Conservation (phyloP, 2,329 filamentous ascomycete species). For the Xylaria sp. region DNA sequence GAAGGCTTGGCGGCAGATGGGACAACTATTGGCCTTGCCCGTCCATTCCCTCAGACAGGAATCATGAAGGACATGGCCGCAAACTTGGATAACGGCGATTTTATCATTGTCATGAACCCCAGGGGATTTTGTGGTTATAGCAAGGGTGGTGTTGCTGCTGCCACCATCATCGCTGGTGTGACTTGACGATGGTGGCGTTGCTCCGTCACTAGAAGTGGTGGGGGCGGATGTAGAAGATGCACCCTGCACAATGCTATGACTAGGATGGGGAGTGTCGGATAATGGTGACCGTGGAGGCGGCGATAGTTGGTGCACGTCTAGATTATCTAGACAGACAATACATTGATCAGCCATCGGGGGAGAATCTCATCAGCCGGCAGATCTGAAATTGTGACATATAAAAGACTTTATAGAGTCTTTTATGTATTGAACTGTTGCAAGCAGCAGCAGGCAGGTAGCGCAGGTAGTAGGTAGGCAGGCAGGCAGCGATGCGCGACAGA, state of each 20-base stretch:
- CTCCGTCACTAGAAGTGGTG: constrained; percentile 33
- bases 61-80: constrained; percentile 92
- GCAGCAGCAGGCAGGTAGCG: constrained; percentile 6
- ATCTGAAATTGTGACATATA: constrained; percentile 52
- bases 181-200: constrained; percentile 42
- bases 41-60: constrained; percentile 94
- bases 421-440: constrained; percentile 22
- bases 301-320: constrained; percentile 52
- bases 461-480: no score
- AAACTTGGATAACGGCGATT: constrained; percentile 75
- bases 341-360: constrained; percentile 70
- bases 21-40: constrained; percentile 96
- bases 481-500: constrained; percentile 41
- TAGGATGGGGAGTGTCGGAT: constrained; percentile 32
- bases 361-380: constrained; percentile 49
- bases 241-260: constrained; percentile 31
- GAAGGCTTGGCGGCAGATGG: constrained; percentile 93
- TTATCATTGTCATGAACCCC: constrained; percentile 52
- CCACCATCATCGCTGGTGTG: constrained; percentile 45
- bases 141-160: constrained; percentile 39
- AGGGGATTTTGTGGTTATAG: constrained; percentile 41
- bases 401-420: constrained; percentile 51
- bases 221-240: constrained; percentile 34
- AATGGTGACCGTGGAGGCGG: constrained; percentile 45
- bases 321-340: constrained; percentile 75